Conservation (phyloP, 2,329 filamentous ascomycete species). For the Erysiphe pulchra region DNA sequence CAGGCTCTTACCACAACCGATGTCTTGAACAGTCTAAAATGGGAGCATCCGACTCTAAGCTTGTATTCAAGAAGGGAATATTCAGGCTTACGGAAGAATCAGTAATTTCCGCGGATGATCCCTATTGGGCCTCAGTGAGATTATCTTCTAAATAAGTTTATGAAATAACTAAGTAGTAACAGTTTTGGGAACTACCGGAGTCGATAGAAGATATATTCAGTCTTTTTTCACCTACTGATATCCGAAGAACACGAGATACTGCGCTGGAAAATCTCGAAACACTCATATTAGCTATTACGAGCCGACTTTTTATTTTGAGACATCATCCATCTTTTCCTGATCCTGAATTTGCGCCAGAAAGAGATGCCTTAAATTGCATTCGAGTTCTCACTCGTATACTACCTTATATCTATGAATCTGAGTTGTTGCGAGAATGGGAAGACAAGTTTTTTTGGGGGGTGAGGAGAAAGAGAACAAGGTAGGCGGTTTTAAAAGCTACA, state of each 20-base stretch:
- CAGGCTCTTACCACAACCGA: slow-evolving; percentile 3
- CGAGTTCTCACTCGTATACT: slow-evolving; percentile 70
- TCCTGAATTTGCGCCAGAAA: slow-evolving; percentile 54
- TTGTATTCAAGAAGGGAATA: slow-evolving; percentile 96
- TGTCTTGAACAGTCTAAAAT: slow-evolving; percentile 23
- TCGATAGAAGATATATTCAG: slow-evolving; percentile 92
- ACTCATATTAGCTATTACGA: slow-evolving; percentile 59
- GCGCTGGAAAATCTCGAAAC: slow-evolving; percentile 78
- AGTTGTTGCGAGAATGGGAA: slow-evolving; percentile 63
- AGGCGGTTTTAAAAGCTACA: neutral
- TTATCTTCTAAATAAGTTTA: neutral
- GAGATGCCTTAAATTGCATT: slow-evolving; percentile 85
- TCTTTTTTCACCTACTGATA: slow-evolving; percentile 70
- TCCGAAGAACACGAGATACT: slow-evolving; percentile 65
- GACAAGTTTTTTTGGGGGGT: slow-evolving; percentile 78
- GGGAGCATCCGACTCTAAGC: slow-evolving; percentile 96
- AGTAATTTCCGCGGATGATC: slow-evolving; percentile 64
- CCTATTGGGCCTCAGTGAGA: slow-evolving; percentile 77
- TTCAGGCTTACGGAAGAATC: slow-evolving; percentile 85
- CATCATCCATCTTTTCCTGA: slow-evolving; percentile 84
- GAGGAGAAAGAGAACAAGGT: slow-evolving; percentile 38
- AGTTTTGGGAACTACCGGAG: slow-evolving; percentile 97
- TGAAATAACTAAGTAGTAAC: neutral
- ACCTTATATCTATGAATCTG: slow-evolving; percentile 78
- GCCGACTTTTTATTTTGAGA: slow-evolving; percentile 54